Evolutionary conservation across 345 rosid genomes (phyloP), one percentile per base, ranked within the genome.

Genomic region (Draba incana): DNA sequence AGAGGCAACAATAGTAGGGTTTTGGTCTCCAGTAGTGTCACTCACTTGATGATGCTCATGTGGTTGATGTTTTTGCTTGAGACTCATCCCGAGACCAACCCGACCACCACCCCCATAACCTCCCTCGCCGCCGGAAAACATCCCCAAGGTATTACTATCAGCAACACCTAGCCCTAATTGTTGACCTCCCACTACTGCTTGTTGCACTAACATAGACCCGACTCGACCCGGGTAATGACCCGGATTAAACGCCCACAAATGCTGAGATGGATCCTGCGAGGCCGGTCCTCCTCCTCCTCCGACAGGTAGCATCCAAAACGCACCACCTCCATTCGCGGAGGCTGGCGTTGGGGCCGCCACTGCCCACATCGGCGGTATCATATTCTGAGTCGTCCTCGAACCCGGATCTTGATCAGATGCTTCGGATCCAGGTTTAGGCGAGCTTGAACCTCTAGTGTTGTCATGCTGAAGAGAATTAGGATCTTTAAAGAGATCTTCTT

Each of bases 291-390:
- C 77, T 5, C 80, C 79, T 27, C 78, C 80, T 7, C 80, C 86
- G 1, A 86, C 86, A 0, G 92, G 89, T 3, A 86, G 46, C 92
- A 86, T 86, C 92, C 92, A 86, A 69, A 86, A 86, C 15, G 84
- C 78, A 67, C 68, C 81, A 4, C 86, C 85, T 9, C 89, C 84
- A 62, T 80, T 84, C 2, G 81, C 46, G 8, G 85, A 62, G 0
- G 83, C 79, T 10, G 84, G 81, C 0, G 85, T 82, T 42, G 83
- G 82, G 4, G 87, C 86, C 83, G 89, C 81, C 84, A 84, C 79
- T 37, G 86, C 80, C 35, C 87, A 82, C 66, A 84, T 71, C 0
- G 88, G 79, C 10, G 81, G 27, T 31, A 78, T 46, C 57, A 77
- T 80, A 33, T 43, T 68, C n/a, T 56, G 60, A 12, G 72, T 68